Evolutionary conservation across 2,329 filamentous ascomycete genomes (phyloP).

Genomic region (Rhinocladiella mackenziei): DNA sequence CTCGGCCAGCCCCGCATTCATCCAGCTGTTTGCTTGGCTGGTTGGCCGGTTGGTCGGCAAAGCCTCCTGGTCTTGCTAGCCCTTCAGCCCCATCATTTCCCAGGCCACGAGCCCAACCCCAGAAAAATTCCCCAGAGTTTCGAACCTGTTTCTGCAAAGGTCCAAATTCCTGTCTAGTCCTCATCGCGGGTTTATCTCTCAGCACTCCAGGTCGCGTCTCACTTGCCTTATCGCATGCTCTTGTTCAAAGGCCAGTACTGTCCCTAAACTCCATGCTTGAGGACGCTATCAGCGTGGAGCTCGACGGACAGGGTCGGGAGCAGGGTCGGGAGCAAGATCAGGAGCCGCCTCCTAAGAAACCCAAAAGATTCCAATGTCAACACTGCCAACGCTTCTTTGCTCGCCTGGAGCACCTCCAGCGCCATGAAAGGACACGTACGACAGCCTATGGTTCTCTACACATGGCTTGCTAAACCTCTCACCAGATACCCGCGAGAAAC

Average conservation of each 20-base stretch:
- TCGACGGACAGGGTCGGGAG: conserved; percentile 10
- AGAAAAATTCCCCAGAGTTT: too few relatives aligned
- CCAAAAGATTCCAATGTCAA: conserved; percentile 39
- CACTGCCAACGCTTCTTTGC: conserved; percentile 30
- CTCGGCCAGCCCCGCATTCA: too few relatives aligned
- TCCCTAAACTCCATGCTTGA: conserved; percentile 16
- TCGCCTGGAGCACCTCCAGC: conserved; percentile 41
- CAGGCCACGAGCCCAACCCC: too few relatives aligned
- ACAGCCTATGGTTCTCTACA: neutral
- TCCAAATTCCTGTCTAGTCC: too few relatives aligned
- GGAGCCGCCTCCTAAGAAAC: conserved; percentile 35
- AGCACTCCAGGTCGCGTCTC: too few relatives aligned
- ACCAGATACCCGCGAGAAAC: conserved; percentile 39
- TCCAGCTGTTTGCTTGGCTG: too few relatives aligned
- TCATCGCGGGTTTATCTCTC: too few relatives aligned
- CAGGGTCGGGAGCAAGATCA: conserved; percentile 9
- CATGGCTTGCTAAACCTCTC: neutral
- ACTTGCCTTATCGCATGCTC: too few relatives aligned
- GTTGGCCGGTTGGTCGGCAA: too few relatives aligned
- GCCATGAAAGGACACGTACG: conserved; percentile 39
- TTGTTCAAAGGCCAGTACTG: neutral
- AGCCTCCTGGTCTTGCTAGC: too few relatives aligned
- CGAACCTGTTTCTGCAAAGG: too few relatives aligned
- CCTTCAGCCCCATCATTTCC: too few relatives aligned
- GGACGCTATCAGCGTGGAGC: conserved; percentile 8